These are phyloP conservation scores for Mesotaenium endlicherianum DNA, from an alignment of 139 green algal species.

Conservation along the genomic window DNA sequence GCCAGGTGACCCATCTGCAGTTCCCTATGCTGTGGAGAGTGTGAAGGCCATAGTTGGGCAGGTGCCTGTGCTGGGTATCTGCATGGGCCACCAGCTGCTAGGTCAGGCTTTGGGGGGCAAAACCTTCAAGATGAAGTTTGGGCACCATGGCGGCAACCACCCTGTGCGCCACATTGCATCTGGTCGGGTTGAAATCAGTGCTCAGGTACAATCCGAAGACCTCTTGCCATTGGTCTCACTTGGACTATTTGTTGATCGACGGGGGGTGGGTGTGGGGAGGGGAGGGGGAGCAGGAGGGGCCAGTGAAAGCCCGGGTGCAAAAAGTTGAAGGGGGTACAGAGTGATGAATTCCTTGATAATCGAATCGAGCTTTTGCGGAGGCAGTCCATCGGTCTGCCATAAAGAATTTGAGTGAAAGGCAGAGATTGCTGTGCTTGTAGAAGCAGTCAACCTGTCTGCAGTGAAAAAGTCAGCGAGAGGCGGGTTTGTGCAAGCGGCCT, in stretches of 20 bases:
- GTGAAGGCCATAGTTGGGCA: conserved; percentile 80
- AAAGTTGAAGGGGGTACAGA: neutral
- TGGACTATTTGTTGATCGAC: too few species aligned
- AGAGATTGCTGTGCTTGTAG: too few species aligned
- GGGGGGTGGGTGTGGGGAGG: too few species aligned
- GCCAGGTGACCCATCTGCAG: conserved; percentile 92
- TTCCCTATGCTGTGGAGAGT: conserved; percentile 96
- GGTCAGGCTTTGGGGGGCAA: conserved; percentile 92
- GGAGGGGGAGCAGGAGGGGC: neutral
- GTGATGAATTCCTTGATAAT: too few species aligned
- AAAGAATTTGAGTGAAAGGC: too few species aligned
- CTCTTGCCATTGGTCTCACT: too few species aligned
- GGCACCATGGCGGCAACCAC: conserved; percentile 99
- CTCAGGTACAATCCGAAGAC: conserved; percentile 19
- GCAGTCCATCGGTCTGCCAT: too few species aligned
- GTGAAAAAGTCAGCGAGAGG: too few species aligned
- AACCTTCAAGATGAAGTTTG: conserved; percentile 99
- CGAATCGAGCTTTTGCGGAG: too few species aligned
- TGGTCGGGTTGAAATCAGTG: conserved; percentile 53
- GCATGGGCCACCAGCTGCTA: conserved; percentile 95
- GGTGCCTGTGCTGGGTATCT: conserved; percentile 98
- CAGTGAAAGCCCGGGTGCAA: neutral
- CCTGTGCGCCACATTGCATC: conserved; percentile 79
- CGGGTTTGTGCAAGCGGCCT: too few species aligned
- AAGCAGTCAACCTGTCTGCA: too few species aligned